phyloP scores from a whole-genome alignment of 257 asterid species.

The Capsicum pubescens region DNA sequence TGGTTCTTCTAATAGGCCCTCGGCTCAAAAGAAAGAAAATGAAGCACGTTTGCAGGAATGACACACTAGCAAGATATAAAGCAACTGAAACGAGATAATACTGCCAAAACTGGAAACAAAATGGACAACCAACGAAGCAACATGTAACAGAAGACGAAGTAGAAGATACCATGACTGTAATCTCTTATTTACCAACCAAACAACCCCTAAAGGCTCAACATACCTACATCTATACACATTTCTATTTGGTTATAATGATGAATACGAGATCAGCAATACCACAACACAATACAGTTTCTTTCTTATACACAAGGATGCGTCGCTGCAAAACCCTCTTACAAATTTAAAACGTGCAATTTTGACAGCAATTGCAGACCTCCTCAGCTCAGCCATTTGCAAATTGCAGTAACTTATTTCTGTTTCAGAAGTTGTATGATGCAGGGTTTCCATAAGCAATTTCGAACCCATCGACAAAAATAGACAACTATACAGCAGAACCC shows the following conservation, averaged over 20 bases:
- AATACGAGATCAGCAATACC: neutral
- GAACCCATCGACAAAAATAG: neutral
- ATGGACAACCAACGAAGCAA: too few species aligned
- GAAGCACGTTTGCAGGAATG: neutral
- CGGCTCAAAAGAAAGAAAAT: neutral
- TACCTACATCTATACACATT: neutral
- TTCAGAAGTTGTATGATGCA: neutral
- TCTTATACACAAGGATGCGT: neutral
- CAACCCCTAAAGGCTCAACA: neutral
- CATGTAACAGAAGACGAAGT: too few species aligned
- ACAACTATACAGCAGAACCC: neutral
- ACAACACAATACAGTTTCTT: neutral
- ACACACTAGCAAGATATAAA: too few species aligned
- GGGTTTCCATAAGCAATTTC: neutral
- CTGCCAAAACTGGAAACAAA: too few species aligned
- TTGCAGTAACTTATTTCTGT: neutral
- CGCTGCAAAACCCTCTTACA: neutral
- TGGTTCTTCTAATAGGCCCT: too few species aligned
- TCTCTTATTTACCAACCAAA: too few species aligned
- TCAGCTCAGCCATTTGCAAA: slow-evolving; percentile 18
- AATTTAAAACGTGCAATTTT: neutral
- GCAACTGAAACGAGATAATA: too few species aligned
- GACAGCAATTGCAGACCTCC: neutral
- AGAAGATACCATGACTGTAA: neutral
- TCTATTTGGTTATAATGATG: neutral